Evolutionary conservation across 306 rosid species (phyloP), one percentile per base, ranked within the genome.

Genomic region (Hippophae rhamnoides): DNA sequence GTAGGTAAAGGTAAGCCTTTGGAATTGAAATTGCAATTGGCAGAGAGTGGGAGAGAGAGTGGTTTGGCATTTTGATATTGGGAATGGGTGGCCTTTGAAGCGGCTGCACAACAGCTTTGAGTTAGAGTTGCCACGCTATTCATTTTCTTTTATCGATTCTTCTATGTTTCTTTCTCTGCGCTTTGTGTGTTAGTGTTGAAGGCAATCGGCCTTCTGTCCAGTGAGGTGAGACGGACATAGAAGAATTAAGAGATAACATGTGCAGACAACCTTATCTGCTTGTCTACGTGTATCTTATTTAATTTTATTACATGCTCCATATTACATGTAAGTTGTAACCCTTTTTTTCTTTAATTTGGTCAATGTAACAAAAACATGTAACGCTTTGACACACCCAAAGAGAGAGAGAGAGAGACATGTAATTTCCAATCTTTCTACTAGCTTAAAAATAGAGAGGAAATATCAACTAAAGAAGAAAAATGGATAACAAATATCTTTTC

Each of bases 71-170:
- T 27, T 10, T 64, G 70, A 56, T 46, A 56, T 46, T 61, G 62
- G 46, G 41, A 14, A 7, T 58, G 67, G 57, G 65, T 50, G 38
- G 61, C 48, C 52, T 45, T 55, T 23, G 74, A 60, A 26, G 74
- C 47, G 27, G 78, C 54, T 18, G 78, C 62, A 23, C 64, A 74
- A 66, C 70, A 61, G 9, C 71, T 66, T 57, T 23, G 69, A 8
- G 64, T 57, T 10, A 71, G 74, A 68, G 66, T 64, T 55, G 62
- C 72, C 45, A 49, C 50, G n/a, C 47, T 69, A 31, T 13, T 45
- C 69, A 54, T 63, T 42, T 13, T 40, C 48, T 74, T 31, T 10
- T 9, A 41, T 49, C 26, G n/a, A 46, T 42, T 47, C 42, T 7
- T 27, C 41, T 5, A 12, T 56, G 11, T 12, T 52, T 7, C 10